Evolutionary conservation across 208 protist genomes (phyloP).

Genomic region (Leishmania lainsoni): DNA sequence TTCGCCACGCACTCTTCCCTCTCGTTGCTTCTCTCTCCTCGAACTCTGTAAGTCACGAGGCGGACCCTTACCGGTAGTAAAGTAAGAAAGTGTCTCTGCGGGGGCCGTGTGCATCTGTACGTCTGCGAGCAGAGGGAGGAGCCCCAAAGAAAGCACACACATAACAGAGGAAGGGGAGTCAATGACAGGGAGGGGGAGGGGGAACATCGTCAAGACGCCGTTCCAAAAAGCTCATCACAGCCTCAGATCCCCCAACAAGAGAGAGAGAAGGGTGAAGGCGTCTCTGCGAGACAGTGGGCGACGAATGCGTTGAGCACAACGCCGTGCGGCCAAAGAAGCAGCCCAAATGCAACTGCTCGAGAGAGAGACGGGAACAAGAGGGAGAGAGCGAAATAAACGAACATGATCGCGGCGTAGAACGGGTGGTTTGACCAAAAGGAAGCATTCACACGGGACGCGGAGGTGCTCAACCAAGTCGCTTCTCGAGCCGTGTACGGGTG

Average conservation of each 20-base stretch:
- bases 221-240: not conserved
- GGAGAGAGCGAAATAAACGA: not conserved
- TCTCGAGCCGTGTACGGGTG: not conserved
- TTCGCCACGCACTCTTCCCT: not conserved
- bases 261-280: not conserved
- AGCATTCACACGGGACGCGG: no score
- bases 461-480: not conserved
- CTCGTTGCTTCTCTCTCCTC: not conserved
- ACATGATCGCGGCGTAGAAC: not conserved
- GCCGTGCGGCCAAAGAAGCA: not conserved
- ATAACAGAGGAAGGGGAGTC: not conserved
- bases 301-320: no score
- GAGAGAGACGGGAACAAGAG: not conserved
- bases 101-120: not conserved
- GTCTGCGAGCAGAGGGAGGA: not conserved
- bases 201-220: not conserved
- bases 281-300: not conserved
- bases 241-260: not conserved
- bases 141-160: not conserved
- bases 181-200: no score
- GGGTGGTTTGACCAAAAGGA: not conserved
- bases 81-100: not conserved
- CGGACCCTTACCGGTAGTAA: not conserved
- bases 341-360: not conserved
- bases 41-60: not conserved